These are phyloP conservation scores for Paraconiothyrium brasiliense DNA, from an alignment of 2,329 filamentous ascomycete species.

Conservation along the genomic window DNA sequence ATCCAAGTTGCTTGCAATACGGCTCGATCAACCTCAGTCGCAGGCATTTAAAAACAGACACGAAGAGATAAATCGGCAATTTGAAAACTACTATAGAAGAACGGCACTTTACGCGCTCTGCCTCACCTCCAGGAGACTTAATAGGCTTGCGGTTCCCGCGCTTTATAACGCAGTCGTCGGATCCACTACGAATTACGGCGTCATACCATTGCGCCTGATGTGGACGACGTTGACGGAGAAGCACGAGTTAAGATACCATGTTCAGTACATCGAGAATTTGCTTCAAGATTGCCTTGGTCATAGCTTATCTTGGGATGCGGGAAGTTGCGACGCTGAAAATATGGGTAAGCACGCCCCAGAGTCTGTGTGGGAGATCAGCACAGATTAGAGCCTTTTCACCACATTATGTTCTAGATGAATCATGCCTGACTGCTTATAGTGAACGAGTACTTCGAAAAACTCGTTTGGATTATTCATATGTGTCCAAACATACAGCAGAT, in stretches of 20 bases:
- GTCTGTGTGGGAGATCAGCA: no score
- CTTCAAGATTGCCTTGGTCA: slow-evolving; percentile 34
- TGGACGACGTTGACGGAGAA: slow-evolving; percentile 23
- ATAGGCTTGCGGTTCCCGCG: slow-evolving; percentile 28
- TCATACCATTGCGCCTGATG: slow-evolving; percentile 28
- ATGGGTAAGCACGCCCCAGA: slow-evolving; percentile 9
- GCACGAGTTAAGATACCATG: slow-evolving; percentile 14
- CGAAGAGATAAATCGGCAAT: slow-evolving; percentile 31
- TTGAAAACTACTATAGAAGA: slow-evolving; percentile 32
- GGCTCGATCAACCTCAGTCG: slow-evolving; percentile 34
- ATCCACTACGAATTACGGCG: slow-evolving; percentile 27
- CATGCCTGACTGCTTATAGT: neutral
- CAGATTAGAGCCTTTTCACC: no score
- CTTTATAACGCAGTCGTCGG: slow-evolving; percentile 36
- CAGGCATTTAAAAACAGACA: slow-evolving; percentile 28
- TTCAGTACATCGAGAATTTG: slow-evolving; percentile 40
- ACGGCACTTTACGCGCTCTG: slow-evolving; percentile 29
- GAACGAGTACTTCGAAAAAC: slow-evolving; percentile 28
- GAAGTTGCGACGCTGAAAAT: slow-evolving; percentile 1
- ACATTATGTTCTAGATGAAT: neutral
- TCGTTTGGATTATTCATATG: slow-evolving; percentile 28
- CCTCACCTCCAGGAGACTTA: slow-evolving; percentile 29
- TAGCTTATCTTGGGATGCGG: slow-evolving; percentile 23
- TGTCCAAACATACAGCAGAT: slow-evolving; percentile 35
- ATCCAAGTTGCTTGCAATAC: slow-evolving; percentile 23